Conservation (phyloP, 2,329 filamentous ascomycete genomes). For the Aureobasidium lini region DNA sequence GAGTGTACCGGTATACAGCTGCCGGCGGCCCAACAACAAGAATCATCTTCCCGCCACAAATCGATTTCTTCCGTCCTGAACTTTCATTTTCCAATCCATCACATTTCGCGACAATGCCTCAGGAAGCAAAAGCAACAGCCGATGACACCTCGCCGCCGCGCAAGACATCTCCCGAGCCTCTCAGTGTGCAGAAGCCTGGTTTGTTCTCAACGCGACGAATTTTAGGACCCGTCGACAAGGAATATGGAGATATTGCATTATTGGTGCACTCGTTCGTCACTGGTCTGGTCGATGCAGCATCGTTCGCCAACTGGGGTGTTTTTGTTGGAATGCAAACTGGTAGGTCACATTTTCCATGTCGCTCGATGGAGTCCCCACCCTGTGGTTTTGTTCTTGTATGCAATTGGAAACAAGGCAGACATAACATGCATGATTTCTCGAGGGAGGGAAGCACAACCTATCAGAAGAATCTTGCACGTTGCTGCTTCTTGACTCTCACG, state of each 20-base stretch:
- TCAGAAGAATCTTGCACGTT: neutral
- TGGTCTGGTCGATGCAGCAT: slow-evolving; percentile 41
- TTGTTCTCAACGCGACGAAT: slow-evolving; percentile 22
- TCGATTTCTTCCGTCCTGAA: neutral
- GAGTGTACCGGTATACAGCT: neutral
- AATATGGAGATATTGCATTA: slow-evolving; percentile 25
- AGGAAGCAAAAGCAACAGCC: slow-evolving; percentile 2
- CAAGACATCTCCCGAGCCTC: neutral
- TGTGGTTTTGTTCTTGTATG: neutral
- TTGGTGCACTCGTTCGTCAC: slow-evolving; percentile 40
- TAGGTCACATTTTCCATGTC: slow-evolving; percentile 20
- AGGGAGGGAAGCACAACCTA: neutral
- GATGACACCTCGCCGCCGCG: neutral
- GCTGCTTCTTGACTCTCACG: no score
- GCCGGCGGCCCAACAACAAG: neutral
- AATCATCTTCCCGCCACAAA: neutral
- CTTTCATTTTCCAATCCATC: neutral
- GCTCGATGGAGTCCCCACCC: neutral
- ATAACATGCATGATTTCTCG: neutral
- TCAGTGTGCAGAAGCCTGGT: slow-evolving; percentile 8
- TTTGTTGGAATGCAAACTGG: slow-evolving; percentile 49
- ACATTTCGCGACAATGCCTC: neutral
- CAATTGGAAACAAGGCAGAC: neutral
- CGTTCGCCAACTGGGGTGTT: slow-evolving; percentile 42
- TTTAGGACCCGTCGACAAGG: slow-evolving; percentile 25